Conservation (phyloP, 306 rosid species). For the Fragaria ananassa region DNA sequence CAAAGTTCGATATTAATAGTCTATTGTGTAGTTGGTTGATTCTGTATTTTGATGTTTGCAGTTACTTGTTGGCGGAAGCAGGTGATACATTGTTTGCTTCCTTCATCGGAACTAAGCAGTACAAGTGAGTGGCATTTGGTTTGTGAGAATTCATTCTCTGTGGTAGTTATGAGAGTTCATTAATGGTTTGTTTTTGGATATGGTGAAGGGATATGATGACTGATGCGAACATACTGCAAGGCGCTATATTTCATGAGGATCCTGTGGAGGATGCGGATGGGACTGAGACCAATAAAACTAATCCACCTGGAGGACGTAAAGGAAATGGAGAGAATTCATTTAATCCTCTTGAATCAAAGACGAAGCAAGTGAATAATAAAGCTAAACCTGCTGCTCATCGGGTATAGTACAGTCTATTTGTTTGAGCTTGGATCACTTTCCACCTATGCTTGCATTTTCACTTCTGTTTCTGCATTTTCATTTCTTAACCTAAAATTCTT, state of each 20-base stretch:
- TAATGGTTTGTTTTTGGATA: constrained; percentile 23
- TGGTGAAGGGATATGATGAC: constrained; percentile 78
- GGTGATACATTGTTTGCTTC: constrained; percentile 99
- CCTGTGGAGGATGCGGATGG: constrained; percentile 47
- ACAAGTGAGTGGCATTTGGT: constrained; percentile 56
- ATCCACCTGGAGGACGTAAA: constrained; percentile 42
- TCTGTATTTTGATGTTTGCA: constrained; percentile 27
- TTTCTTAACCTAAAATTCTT: constrained; percentile 13
- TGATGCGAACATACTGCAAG: constrained; percentile 96
- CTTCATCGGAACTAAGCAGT: constrained; percentile 92
- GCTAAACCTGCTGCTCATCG: constrained; percentile 89
- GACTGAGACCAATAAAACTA: constrained; percentile 31
- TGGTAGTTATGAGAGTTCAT: constrained; percentile 4
- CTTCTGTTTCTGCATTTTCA: constrained; percentile 1
- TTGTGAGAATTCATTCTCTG: constrained; percentile 7
- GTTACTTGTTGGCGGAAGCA: constrained; percentile 94
- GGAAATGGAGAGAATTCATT: constrained; percentile 56
- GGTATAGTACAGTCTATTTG: constrained; percentile 43
- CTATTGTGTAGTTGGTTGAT: not conserved
- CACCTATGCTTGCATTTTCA: not conserved
- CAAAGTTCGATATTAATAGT: no score
- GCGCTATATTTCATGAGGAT: constrained; percentile 97
- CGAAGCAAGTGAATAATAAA: constrained; percentile 56
- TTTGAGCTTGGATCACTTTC: constrained; percentile 3
- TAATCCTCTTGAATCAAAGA: constrained; percentile 68